phyloP scores from a whole-genome alignment of 768 basidiomycete species.

The Podaxis rugospora region DNA sequence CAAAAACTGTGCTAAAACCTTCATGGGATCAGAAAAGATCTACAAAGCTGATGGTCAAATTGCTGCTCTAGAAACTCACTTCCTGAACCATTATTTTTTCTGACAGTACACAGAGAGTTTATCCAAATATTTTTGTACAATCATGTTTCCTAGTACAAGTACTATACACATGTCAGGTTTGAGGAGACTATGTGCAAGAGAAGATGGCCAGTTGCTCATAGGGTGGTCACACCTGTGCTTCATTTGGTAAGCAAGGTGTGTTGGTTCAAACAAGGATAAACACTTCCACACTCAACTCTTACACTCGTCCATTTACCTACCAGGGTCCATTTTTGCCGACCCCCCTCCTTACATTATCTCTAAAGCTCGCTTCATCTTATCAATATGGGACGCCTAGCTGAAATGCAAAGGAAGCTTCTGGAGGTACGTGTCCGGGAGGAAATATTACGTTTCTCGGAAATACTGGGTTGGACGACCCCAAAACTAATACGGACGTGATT shows the following conservation, averaged over 20 bases:
- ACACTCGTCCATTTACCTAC: not conserved
- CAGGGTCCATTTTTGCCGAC: not conserved
- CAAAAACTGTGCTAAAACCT: no score
- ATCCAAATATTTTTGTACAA: no score
- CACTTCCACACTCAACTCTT: not conserved
- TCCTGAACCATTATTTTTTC: no score
- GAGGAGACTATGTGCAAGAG: no score
- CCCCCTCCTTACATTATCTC: not conserved
- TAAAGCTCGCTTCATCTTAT: not conserved
- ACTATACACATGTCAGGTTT: no score
- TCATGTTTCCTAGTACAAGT: no score
- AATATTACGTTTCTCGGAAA: not conserved
- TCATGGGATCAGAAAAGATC: no score
- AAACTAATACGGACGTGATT: not conserved
- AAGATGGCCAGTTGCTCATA: no score
- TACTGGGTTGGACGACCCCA: not conserved
- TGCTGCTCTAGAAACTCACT: no score
- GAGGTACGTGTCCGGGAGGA: constrained; percentile 28
- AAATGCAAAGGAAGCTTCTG: constrained; percentile 94
- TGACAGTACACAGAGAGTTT: no score
- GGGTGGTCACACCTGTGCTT: not conserved
- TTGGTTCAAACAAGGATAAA: constrained; percentile 16
- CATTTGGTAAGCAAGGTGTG: not conserved
- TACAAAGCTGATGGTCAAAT: no score
- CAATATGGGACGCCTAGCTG: constrained; percentile 90